Conservation (phyloP, 2,329 filamentous ascomycete species). For the Apiospora phragmitis region DNA sequence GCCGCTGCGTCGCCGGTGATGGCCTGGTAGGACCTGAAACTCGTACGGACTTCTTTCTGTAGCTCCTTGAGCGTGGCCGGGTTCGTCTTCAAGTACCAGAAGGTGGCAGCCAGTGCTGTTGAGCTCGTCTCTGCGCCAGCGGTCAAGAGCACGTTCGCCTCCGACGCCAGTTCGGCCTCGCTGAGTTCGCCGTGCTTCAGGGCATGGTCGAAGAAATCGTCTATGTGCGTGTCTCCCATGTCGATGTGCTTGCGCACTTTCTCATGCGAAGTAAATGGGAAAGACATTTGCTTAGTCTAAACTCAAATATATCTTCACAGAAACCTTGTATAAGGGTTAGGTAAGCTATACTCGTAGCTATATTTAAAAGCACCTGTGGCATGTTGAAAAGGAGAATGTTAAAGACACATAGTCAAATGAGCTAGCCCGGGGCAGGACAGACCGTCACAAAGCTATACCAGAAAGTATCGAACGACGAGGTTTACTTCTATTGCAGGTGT, state of each 20-base stretch:
- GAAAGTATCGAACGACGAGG: background rate
- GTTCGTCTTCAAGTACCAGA: slow-evolving; percentile 17
- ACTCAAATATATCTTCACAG: no score
- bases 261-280: background rate
- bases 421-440: no score
- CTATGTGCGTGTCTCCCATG: slow-evolving; percentile 18
- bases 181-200: slow-evolving; percentile 14
- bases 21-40: slow-evolving; percentile 14
- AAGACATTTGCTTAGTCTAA: background rate
- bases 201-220: slow-evolving; percentile 19
- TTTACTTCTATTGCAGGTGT: background rate
- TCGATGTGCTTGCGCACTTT: slow-evolving; percentile 17
- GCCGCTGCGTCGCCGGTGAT: slow-evolving; percentile 20
- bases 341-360: no score
- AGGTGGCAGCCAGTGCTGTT: slow-evolving; percentile 16
- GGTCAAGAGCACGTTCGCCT: slow-evolving; percentile 17
- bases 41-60: slow-evolving; percentile 17
- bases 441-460: no score
- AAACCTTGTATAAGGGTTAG: no score
- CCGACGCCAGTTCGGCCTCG: slow-evolving; percentile 15
- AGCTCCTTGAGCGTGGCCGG: slow-evolving; percentile 11
- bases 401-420: no score
- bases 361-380: no score
- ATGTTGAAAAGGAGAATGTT: no score
- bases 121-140: slow-evolving; percentile 23